These are phyloP conservation scores for Penicillium sp. DNA, from an alignment of 2,329 filamentous ascomycete species.

Conservation along the genomic window DNA sequence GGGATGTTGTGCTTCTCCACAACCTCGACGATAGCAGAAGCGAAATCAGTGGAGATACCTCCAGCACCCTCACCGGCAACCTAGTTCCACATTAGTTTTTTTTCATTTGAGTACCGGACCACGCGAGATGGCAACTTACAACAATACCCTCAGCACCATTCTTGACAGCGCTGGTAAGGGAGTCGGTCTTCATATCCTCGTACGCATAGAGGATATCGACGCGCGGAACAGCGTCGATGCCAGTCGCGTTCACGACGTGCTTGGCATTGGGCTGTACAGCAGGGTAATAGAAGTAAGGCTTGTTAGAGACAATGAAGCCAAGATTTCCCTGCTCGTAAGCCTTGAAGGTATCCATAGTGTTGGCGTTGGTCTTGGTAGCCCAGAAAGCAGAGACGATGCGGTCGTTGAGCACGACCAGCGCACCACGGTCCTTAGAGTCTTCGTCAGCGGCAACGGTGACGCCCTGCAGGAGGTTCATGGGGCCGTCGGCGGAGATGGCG, in stretches of 20 bases:
- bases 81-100: constrained; percentile 5
- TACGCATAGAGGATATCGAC: constrained; percentile 31
- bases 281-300: constrained; percentile 62
- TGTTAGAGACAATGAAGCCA: constrained; percentile 59
- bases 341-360: constrained; percentile 64
- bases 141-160: constrained; percentile 29
- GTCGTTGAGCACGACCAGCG: constrained; percentile 64
- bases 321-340: constrained; percentile 59
- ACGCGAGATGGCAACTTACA: constrained; percentile 12
- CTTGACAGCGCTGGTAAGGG: constrained; percentile 21
- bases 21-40: constrained; percentile 18
- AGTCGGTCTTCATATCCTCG: constrained; percentile 29
- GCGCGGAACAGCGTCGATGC: constrained; percentile 23
- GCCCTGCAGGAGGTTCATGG: constrained; percentile 62
- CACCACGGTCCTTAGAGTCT: constrained; percentile 52
- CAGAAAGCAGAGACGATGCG: constrained; percentile 61
- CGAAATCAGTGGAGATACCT: constrained; percentile 19
- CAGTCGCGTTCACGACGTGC: constrained; percentile 17
- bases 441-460: constrained; percentile 57
- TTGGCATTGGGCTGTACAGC: constrained; percentile 53
- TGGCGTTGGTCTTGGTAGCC: constrained; percentile 63
- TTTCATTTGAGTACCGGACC: neutral
- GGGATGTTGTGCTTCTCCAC: constrained; percentile 18
- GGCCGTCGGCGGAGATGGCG: constrained; percentile 63
- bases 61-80: constrained; percentile 28